phyloP scores from a whole-genome alignment of 768 basidiomycete species.

The Russula abietina region DNA sequence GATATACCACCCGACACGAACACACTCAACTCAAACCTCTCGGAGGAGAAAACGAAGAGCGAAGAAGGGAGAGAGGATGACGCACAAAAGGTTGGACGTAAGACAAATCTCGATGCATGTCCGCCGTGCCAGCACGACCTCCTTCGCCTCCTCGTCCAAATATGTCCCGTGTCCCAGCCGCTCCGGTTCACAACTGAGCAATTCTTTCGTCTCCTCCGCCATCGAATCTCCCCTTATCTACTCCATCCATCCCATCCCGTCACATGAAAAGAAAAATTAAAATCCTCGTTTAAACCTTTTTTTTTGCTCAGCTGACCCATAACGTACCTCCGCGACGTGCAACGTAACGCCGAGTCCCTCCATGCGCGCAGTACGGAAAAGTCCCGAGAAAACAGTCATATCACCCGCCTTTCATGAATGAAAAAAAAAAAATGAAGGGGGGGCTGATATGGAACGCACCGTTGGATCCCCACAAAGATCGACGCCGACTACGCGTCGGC shows the following conservation, averaged over 20 bases:
- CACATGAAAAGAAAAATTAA: too few relatives aligned
- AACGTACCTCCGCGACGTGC: slow-evolving; percentile 71
- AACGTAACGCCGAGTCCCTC: slow-evolving; percentile 69
- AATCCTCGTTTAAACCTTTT: not conserved
- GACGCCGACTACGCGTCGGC: slow-evolving; percentile 64
- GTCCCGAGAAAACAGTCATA: slow-evolving; percentile 43
- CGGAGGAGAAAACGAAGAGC: not conserved
- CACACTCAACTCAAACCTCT: not conserved
- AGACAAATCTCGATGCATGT: slow-evolving; percentile 76
- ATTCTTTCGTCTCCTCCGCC: slow-evolving; percentile 57
- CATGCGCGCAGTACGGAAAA: slow-evolving; percentile 49
- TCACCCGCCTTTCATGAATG: slow-evolving; percentile 42
- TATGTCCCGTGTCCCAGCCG: slow-evolving; percentile 81
- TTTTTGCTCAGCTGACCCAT: not conserved
- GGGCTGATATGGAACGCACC: slow-evolving; percentile 26
- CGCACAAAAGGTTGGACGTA: slow-evolving; percentile 69
- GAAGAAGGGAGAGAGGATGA: not conserved
- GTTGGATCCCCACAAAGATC: slow-evolving; percentile 77
- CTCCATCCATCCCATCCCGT: not conserved
- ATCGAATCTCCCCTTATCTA: slow-evolving; percentile 45
- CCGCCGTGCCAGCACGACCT: slow-evolving; percentile 48
- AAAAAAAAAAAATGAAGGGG: too few relatives aligned
- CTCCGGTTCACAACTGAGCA: slow-evolving; percentile 59
- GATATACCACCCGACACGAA: not conserved
- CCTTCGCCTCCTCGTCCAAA: slow-evolving; percentile 53